Conservation (phyloP, 768 basidiomycete genomes). For the Phylloporus scabripes region DNA sequence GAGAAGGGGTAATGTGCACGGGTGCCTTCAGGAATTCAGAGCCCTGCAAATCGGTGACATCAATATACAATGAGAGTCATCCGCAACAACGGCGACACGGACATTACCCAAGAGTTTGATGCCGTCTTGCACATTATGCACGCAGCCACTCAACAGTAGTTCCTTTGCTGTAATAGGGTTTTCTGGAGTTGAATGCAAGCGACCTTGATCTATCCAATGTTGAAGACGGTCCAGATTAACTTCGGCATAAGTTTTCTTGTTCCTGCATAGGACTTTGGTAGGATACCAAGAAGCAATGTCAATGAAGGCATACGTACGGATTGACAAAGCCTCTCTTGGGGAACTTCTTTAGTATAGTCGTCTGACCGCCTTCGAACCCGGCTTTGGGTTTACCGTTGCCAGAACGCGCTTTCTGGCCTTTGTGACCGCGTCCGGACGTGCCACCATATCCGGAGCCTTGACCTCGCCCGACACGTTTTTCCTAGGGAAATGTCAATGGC, state of each 20-base stretch:
- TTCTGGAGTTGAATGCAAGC: conserved; percentile 69
- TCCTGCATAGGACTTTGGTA: conserved; percentile 41
- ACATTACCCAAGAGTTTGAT: conserved; percentile 89
- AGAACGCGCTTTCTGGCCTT: conserved; percentile 91
- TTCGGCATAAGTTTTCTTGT: conserved; percentile 69
- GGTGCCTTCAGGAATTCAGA: conserved; percentile 58
- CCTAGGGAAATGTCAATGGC: conserved; percentile 39
- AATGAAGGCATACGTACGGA: conserved; percentile 49
- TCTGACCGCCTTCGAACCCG: conserved; percentile 96
- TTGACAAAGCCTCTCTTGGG: conserved; percentile 96
- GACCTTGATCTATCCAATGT: conserved; percentile 83
- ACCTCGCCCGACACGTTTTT: conserved; percentile 93
- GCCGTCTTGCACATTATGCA: conserved; percentile 86
- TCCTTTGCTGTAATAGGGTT: conserved; percentile 86
- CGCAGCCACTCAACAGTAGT: conserved; percentile 76
- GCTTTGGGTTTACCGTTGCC: conserved; percentile 77
- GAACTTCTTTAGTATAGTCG: conserved; percentile 82
- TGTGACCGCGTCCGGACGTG: conserved; percentile 90
- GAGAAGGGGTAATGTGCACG: conserved; percentile 76
- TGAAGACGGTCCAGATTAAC: conserved; percentile 87
- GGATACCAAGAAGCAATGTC: not conserved
- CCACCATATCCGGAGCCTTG: conserved; percentile 88
- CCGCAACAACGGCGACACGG: conserved; percentile 23
- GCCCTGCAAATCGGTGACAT: conserved; percentile 41
- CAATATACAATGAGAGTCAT: conserved; percentile 1